These are phyloP conservation scores for Euptelea pleiosperma DNA, from an alignment of 164 flowering plant species.

Conservation along the genomic window DNA sequence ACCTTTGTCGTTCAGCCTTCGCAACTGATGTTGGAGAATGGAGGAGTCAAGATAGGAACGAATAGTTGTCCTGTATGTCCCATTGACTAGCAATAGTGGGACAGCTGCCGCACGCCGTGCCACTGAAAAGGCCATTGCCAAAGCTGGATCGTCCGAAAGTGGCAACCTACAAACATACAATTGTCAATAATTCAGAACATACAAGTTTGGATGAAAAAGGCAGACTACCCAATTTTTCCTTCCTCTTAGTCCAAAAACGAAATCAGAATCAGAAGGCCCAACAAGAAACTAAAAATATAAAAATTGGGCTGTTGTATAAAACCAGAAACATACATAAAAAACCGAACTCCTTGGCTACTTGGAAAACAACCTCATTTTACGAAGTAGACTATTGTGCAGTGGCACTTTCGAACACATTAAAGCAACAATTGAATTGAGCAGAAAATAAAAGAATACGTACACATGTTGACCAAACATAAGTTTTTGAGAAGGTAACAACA, in stretches of 20 bases:
- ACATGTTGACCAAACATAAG: slow-evolving; percentile 56
- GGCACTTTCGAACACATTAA: neutral
- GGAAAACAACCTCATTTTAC: slow-evolving; percentile 1
- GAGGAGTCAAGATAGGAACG: slow-evolving; percentile 87
- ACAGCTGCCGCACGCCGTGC: slow-evolving; percentile 95
- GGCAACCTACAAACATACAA: slow-evolving; percentile 51
- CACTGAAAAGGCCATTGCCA: slow-evolving; percentile 99
- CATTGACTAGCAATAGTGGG: slow-evolving; percentile 86
- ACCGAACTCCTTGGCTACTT: neutral
- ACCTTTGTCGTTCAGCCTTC: slow-evolving; percentile 65
- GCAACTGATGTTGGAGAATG: slow-evolving; percentile 90
- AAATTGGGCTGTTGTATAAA: neutral
- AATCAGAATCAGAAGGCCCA: neutral
- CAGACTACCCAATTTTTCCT: neutral
- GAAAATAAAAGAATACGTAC: slow-evolving; percentile 39
- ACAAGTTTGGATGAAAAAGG: neutral
- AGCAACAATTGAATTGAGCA: neutral
- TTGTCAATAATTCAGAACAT: slow-evolving; percentile 5
- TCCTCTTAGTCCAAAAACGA: neutral
- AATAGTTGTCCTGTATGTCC: slow-evolving; percentile 76
- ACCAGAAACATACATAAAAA: neutral
- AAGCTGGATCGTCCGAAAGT: slow-evolving; percentile 95
- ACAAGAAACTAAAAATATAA: neutral
- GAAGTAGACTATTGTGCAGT: neutral
- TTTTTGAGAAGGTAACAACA: slow-evolving; percentile 77